Conservation (phyloP, 78 protist species). For the Dictyostelium citrinum region DNA sequence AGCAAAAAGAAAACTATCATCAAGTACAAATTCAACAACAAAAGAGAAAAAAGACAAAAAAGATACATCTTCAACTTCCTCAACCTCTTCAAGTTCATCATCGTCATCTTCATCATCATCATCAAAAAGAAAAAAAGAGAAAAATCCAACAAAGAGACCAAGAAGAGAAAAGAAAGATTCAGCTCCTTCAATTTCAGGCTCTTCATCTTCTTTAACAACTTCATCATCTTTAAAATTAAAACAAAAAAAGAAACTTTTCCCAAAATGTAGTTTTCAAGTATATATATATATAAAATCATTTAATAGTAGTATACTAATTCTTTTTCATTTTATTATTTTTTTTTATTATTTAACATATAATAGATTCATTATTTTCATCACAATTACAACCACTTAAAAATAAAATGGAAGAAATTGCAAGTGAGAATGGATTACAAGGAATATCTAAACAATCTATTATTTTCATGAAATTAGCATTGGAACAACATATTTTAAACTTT, state of each 20-base stretch:
- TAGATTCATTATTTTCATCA: slow-evolving; percentile 59
- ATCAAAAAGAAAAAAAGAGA: background rate
- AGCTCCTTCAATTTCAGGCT: background rate
- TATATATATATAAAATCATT: background rate
- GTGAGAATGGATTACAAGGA: slow-evolving; percentile 31
- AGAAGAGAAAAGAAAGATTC: background rate
- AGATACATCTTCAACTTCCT: background rate
- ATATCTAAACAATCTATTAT: slow-evolving; percentile 45
- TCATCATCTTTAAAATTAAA: background rate
- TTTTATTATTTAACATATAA: background rate
- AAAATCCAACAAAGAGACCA: background rate
- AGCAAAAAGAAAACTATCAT: background rate
- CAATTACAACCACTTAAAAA: slow-evolving; percentile 24
- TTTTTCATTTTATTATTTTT: background rate
- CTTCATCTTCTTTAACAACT: background rate
- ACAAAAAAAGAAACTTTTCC: slow-evolving; percentile 22
- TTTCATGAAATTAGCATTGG: slow-evolving; percentile 55
- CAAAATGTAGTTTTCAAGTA: slow-evolving; percentile 38
- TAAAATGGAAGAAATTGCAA: slow-evolving; percentile 58
- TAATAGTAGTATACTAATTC: background rate
- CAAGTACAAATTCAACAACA: background rate
- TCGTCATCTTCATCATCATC: background rate
- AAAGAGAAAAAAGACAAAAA: background rate
- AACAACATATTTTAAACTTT: slow-evolving; percentile 36
- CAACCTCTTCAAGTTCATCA: background rate